Percentiles rank a stretch among this genome's conserved stretches.
Conservation (phyloP, 225 moss, liverwort and hornwort species). For the Pleurozium schreberi region DNA sequence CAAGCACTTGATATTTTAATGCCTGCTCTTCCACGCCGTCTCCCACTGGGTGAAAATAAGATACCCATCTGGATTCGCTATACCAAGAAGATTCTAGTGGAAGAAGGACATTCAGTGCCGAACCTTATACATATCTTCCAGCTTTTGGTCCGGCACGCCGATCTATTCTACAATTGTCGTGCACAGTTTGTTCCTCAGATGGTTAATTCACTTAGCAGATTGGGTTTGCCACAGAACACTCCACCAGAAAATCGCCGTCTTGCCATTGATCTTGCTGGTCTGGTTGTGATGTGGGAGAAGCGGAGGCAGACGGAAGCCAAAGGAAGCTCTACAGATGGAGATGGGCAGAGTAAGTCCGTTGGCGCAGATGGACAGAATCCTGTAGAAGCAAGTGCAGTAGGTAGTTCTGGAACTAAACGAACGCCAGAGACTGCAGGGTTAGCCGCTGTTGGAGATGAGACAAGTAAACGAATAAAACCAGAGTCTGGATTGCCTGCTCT, state of each 20-base stretch:
- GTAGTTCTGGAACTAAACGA: conserved; percentile 55
- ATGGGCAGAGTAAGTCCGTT: conserved; percentile 37
- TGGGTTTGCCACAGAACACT: conserved; percentile 91
- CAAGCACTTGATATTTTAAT: conserved; percentile 98
- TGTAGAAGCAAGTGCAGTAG: conserved; percentile 13
- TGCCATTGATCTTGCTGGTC: conserved; percentile 97
- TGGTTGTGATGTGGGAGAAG: conserved; percentile 99
- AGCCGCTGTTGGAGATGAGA: conserved; percentile 45
- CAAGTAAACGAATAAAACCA: conserved; percentile 67
- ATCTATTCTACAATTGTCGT: conserved; percentile 90
- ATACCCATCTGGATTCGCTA: conserved; percentile 99
- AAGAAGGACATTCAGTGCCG: conserved; percentile 98
- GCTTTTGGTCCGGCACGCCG: conserved; percentile 93
- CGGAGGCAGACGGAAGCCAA: conserved; percentile 88
- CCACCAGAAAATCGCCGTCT: conserved; percentile 91
- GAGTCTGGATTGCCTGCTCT: conserved; percentile 74
- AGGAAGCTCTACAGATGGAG: conserved; percentile 58
- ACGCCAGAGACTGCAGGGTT: conserved; percentile 50
- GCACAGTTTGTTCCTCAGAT: conserved; percentile 99
- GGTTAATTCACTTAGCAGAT: conserved; percentile 97
- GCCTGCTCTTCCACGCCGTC: conserved; percentile 95
- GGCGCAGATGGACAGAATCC: conserved; percentile 26
- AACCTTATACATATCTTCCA: conserved; percentile 98
- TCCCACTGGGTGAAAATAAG: conserved; percentile 86
- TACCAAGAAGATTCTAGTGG: conserved; percentile 98